A percentile compares a stretch with the other conserved stretches of the same genome.
phyloP scores from a whole-genome alignment of 306 rosid species.

The Cucumis sativus region DNA sequence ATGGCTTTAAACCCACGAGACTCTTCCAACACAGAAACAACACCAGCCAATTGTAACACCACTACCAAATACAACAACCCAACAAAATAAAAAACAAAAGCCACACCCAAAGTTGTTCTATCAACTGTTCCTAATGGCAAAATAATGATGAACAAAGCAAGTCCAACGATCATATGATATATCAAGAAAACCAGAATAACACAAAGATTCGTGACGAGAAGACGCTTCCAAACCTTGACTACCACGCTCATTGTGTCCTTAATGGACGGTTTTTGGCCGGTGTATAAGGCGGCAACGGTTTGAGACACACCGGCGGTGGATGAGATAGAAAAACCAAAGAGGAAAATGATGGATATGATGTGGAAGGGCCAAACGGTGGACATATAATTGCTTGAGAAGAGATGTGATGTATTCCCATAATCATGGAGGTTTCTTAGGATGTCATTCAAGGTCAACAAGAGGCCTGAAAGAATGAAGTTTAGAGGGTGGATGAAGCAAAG shows the following conservation, averaged over 20 bases:
- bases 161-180: slow-evolving; percentile 22
- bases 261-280: slow-evolving; percentile 9
- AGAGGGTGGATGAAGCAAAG: slow-evolving; percentile 19
- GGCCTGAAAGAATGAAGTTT: slow-evolving; percentile 1
- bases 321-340: slow-evolving; percentile 10
- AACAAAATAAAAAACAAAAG: slow-evolving; percentile 5
- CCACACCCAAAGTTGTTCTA: not conserved
- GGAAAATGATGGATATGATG: slow-evolving; percentile 5
- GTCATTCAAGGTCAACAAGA: slow-evolving; percentile 1
- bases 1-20: slow-evolving; percentile 43
- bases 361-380: slow-evolving; percentile 8
- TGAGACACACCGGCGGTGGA: slow-evolving; percentile 20
- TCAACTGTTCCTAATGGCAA: slow-evolving; percentile 15
- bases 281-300: slow-evolving; percentile 14
- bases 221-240: slow-evolving; percentile 17
- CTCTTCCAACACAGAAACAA: slow-evolving; percentile 56
- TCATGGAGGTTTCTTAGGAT: slow-evolving; percentile 7
- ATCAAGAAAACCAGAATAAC: not conserved
- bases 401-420: not conserved
- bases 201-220: slow-evolving; percentile 19
- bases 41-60: slow-evolving; percentile 54
- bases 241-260: not conserved
- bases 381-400: not conserved
- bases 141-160: slow-evolving; percentile 36
- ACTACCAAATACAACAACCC: slow-evolving; percentile 39